Evolutionary conservation across 75 land plant species (phyloP), one percentile per base, ranked within the genome.

Genomic region (Picea sitchensis): DNA sequence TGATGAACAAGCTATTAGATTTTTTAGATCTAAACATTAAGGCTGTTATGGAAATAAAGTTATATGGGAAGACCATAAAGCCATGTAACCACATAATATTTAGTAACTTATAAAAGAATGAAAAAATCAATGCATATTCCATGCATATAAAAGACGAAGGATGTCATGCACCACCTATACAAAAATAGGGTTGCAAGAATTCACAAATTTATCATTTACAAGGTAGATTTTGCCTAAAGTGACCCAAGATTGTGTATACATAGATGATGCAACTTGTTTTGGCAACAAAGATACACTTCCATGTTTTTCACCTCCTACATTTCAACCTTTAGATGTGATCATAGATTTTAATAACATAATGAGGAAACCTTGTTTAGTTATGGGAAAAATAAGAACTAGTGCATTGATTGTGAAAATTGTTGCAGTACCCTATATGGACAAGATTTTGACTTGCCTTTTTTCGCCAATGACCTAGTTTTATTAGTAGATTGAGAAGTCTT

Each of bases 151-250:
- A 2, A 36, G 38, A 36, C 0, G 38, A 36, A 36, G 38, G 38
- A 36, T 36, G 38, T 36, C 38, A 36, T 36, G 14, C 41, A 63
- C 64, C 59, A 93, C 96, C 98, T 93, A 91, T 47, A 93, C 84
- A 82, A 95, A 95, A 0, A 93, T 84, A 68, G 98, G 98, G 44
- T 90, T 90, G 81, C 88, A 93, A 18, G 80, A 84, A 83, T 95
- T 95, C 59, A 96, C 96, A 77, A 88, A 81, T 59, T 88, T 86
- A 15, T 83, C 91, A 84, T 95, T 92, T 30, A 90, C 94, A 23
- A 95, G 88, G 77, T 96, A 95, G 23, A 95, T 78, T 78, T 95
- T 95, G 36, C 92, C 93, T 85, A 95, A 81, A 17, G 98, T 86
- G 54, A 93, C 80, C 96, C 98, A 95, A 12, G 94, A 83, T 77